Evolutionary conservation across 73 alveolate genomes (phyloP), one percentile per base, ranked within the genome.

Genomic region (Paramecium caudatum): DNA sequence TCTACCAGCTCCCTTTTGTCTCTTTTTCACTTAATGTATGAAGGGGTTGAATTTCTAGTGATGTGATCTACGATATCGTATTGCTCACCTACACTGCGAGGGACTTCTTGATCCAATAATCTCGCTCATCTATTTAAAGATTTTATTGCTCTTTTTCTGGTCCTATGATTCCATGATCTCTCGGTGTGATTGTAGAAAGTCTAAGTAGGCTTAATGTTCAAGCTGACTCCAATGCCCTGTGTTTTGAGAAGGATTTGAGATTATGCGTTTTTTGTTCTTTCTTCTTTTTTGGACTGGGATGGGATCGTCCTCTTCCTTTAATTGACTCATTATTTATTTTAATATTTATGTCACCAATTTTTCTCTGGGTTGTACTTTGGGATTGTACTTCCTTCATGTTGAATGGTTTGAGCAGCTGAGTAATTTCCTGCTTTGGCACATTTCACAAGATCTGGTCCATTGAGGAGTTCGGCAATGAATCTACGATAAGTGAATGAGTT

Each of bases 391-490:
- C 94, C 94, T 30, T 82, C 86, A 33, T 46, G 86, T 41, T 90
- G 82, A 21, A 90, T 90, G 1, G 90, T 83, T 83, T 90, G 78
- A 3, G 93, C 27, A 1, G 94, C 92, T 39, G 82, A 48, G 47
- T 90, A 90, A 47, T 90, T 82, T 13, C 93, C 94, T 30, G 93
- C 94, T 2, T 55, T 83, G 2, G 83, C 92, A 39, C 93, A 46
- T 49, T 78, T 83, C 4, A 91, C 98, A 30, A 94, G 68, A 47
- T 86, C 96, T 55, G 95, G 90, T 46, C 99, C 99, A 83, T 93
- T 92, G 61, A 95, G 93, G 37, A 81, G 90, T 50, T 96, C 93
- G 23, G 98, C 91, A 39, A 97, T 91, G 93, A 97, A 96, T 16
- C 88, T 74, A 74, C 17, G 9, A 9, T 12, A 70, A 27, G 8